phyloP scores from a whole-genome alignment of 768 basidiomycete species.

The Thelephora aurantiotincta region DNA sequence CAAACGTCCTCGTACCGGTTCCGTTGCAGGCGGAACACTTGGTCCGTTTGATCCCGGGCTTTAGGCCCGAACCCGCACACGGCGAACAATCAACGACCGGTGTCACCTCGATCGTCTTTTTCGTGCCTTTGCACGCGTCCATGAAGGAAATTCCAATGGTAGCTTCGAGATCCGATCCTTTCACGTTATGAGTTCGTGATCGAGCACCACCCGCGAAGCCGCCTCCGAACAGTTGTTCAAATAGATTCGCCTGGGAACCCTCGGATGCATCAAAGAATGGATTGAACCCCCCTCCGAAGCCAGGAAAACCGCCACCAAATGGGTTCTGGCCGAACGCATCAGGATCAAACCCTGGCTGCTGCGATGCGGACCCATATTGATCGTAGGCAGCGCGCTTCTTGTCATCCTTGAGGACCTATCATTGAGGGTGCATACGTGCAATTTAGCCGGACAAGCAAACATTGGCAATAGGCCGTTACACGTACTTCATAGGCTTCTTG shows the following conservation, averaged over 20 bases:
- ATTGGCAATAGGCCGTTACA: slow-evolving; percentile 8
- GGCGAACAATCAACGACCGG: slow-evolving; percentile 75
- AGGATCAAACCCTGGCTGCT: slow-evolving; percentile 89
- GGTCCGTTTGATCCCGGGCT: slow-evolving; percentile 68
- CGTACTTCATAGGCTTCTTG: slow-evolving; percentile 94
- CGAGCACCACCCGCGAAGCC: slow-evolving; percentile 38
- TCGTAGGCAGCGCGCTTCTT: slow-evolving; percentile 87
- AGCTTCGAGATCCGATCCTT: slow-evolving; percentile 77
- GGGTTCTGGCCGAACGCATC: slow-evolving; percentile 50
- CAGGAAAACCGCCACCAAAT: slow-evolving; percentile 20
- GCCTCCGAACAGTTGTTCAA: slow-evolving; percentile 73
- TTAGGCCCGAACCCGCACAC: slow-evolving; percentile 81
- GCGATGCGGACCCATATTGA: slow-evolving; percentile 83
- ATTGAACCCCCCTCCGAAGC: slow-evolving; percentile 15
- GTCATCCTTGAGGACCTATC: slow-evolving; percentile 83
- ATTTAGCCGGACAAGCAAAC: background rate
- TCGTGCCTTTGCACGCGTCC: slow-evolving; percentile 88
- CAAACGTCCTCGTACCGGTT: slow-evolving; percentile 76
- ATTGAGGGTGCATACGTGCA: slow-evolving; percentile 6
- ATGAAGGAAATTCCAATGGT: slow-evolving; percentile 69
- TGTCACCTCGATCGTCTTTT: slow-evolving; percentile 57
- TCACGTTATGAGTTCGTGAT: slow-evolving; percentile 26
- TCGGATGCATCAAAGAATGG: slow-evolving; percentile 38
- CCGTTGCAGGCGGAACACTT: slow-evolving; percentile 76
- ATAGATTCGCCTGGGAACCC: slow-evolving; percentile 56